A percentile compares a stretch with the other conserved stretches of the same genome.
Conservation (phyloP, 352 stramenopile genomes). For the Phytophthora macrochlamydospora region DNA sequence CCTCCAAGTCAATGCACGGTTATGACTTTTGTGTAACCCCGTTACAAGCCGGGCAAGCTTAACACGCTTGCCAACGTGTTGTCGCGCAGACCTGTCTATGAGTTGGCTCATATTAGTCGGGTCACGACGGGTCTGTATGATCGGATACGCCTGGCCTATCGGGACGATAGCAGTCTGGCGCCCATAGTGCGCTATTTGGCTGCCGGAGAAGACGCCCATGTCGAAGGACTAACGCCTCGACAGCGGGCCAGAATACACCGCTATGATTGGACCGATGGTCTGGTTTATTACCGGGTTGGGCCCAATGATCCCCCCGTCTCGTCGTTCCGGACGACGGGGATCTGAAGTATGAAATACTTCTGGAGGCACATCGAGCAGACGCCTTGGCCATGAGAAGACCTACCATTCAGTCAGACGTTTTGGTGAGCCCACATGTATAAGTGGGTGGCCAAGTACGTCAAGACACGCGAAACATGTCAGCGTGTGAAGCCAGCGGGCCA, state of each 20-base stretch:
- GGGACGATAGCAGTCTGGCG: neutral
- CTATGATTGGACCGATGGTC: neutral
- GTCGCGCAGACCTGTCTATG: slow-evolving; percentile 12
- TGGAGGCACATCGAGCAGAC: slow-evolving; percentile 12
- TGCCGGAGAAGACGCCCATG: neutral
- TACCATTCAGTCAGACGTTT: slow-evolving; percentile 10
- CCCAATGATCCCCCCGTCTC: neutral
- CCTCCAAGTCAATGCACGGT: too few relatives aligned
- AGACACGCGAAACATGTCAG: slow-evolving; percentile 23
- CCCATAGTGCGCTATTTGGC: neutral
- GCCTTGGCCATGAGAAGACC: slow-evolving; percentile 29
- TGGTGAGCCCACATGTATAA: slow-evolving; percentile 30
- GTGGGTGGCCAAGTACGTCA: slow-evolving; percentile 21
- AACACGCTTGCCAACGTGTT: slow-evolving; percentile 22
- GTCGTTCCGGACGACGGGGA: slow-evolving; percentile 20
- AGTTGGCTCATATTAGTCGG: neutral
- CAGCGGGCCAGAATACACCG: neutral
- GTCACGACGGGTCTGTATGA: neutral
- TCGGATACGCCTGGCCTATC: neutral
- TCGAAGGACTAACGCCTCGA: neutral
- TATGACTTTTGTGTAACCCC: too few relatives aligned
- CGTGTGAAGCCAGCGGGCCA: slow-evolving; percentile 10
- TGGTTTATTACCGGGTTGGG: neutral
- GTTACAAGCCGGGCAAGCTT: slow-evolving; percentile 23
- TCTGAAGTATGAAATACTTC: slow-evolving; percentile 23